Evolutionary conservation across 768 basidiomycete species (phyloP).

Genomic region (Leccinum aurantiacum): DNA sequence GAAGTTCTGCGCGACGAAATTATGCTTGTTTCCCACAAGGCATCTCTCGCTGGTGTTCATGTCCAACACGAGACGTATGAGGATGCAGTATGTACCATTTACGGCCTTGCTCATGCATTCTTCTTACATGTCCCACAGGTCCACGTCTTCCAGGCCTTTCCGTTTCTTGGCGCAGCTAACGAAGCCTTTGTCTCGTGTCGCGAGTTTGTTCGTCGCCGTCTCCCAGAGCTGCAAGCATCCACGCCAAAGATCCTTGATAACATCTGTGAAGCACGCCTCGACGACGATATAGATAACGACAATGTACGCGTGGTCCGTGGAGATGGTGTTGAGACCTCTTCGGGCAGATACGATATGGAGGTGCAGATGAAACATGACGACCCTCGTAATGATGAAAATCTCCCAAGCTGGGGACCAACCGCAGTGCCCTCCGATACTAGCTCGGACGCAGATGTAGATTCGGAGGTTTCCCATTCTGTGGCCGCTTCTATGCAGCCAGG

Average conservation of each 20-base stretch:
- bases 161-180: conserved; percentile 67
- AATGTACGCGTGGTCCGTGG: conserved; percentile 68
- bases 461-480: conserved; percentile 9
- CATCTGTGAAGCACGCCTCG: conserved; percentile 58
- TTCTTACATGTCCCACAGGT: conserved; percentile 44
- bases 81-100: conserved; percentile 68
- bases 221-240: conserved; percentile 53
- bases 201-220: conserved; percentile 60
- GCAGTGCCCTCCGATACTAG: conserved; percentile 4
- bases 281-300: conserved; percentile 68
- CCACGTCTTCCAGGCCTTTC: conserved; percentile 90
- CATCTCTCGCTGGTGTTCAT: conserved; percentile 78
- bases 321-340: conserved; percentile 61
- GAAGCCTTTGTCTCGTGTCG: conserved; percentile 70
- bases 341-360: conserved; percentile 41
- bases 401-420: conserved; percentile 52
- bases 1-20: conserved; percentile 96
- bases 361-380: conserved; percentile 33
- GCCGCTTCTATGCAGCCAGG: conserved; percentile 13
- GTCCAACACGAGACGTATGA: conserved; percentile 89
- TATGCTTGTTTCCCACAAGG: conserved; percentile 90
- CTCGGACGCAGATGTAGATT: conserved; percentile 1
- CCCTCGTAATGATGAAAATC: conserved; percentile 37
- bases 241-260: conserved; percentile 53
- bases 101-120: neutral